phyloP scores from a whole-genome alignment of 2,329 filamentous ascomycete genomes.

The Pseudogymnoascus sp. region DNA sequence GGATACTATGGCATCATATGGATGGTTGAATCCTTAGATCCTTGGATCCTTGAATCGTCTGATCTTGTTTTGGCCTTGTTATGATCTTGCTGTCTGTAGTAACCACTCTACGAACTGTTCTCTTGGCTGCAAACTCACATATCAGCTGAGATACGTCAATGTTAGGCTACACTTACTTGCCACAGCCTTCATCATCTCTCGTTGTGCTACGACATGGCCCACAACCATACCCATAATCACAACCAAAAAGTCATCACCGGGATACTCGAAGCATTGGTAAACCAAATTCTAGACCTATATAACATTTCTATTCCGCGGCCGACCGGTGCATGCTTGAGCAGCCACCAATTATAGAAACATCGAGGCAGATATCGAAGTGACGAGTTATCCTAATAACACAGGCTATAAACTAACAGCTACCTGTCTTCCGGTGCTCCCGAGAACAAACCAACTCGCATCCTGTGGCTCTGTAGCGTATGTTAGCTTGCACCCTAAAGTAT shows the following conservation, averaged over 20 bases:
- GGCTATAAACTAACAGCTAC: constrained; percentile 19
- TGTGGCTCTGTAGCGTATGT: constrained; percentile 55
- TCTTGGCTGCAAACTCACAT: neutral
- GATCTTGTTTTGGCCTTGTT: neutral
- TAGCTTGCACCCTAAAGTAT: constrained; percentile 13
- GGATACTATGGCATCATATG: constrained; percentile 1
- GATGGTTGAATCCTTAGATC: neutral
- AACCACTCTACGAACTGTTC: neutral
- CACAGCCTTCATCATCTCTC: neutral
- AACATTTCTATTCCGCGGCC: constrained; percentile 6
- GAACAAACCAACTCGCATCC: constrained; percentile 69
- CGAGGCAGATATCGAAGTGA: neutral
- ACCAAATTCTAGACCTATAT: constrained; percentile 9
- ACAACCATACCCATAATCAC: neutral
- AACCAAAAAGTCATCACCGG: neutral
- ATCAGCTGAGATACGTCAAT: neutral
- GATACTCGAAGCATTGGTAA: constrained; percentile 2
- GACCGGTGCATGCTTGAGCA: neutral
- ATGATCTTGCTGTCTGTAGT: neutral
- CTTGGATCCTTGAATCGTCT: neutral
- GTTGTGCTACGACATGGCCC: neutral
- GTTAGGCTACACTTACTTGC: neutral
- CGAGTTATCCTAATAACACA: constrained; percentile 6
- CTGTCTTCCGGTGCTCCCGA: constrained; percentile 60
- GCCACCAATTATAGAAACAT: neutral